These are phyloP conservation scores for Solanum pimpinellifolium DNA, from an alignment of 257 asterid species.

Conservation along the genomic window DNA sequence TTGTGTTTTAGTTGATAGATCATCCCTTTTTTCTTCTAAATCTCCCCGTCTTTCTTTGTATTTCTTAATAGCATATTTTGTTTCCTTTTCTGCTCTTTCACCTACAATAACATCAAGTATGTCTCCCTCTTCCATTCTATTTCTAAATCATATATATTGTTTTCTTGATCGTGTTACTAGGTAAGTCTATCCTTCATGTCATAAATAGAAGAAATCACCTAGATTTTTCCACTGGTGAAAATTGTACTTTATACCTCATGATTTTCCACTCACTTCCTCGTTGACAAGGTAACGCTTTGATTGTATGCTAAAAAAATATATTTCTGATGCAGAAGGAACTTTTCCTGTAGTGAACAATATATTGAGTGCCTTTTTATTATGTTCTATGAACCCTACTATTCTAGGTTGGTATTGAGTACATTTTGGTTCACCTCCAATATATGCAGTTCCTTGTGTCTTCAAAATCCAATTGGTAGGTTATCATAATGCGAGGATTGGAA, in stretches of 20 bases:
- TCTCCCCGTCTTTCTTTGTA: rapidly evolving
- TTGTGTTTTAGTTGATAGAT: no score
- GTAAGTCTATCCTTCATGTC: not conserved
- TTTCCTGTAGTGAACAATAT: not conserved
- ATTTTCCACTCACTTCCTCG: not conserved
- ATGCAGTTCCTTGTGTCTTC: not conserved
- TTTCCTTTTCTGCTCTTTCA: not conserved
- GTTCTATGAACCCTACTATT: not conserved
- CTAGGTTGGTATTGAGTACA: not conserved
- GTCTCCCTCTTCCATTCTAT: not conserved
- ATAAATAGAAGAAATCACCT: not conserved
- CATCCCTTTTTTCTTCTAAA: not conserved
- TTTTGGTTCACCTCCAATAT: not conserved
- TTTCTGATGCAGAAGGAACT: not conserved
- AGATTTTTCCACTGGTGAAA: no score
- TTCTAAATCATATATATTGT: not conserved
- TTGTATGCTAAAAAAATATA: not conserved
- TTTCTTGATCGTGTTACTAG: not conserved
- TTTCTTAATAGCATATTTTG: no score
- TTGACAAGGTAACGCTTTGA: not conserved
- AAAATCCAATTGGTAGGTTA: not conserved
- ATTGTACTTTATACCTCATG: not conserved
- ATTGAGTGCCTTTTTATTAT: not conserved
- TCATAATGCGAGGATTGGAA: not conserved
- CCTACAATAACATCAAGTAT: not conserved